Conservation (phyloP, 2,329 filamentous ascomycete genomes). For the Arthrobotrys entomopaga region DNA sequence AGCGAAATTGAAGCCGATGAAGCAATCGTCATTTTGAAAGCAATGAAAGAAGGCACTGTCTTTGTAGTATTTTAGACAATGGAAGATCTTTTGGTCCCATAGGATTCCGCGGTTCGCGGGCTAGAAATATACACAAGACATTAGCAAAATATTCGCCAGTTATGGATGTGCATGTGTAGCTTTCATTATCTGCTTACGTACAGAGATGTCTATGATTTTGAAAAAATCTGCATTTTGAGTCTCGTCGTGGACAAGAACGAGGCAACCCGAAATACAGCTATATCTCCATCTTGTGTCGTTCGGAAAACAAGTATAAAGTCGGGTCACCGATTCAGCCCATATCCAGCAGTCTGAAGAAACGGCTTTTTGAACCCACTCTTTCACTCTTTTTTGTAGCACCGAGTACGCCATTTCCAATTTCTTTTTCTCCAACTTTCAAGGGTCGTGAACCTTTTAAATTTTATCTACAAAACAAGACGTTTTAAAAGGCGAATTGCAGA, state of each 20-base stretch:
- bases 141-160: background rate
- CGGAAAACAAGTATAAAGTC: background rate
- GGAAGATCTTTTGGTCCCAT: slow-evolving; percentile 98
- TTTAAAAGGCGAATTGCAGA: too few relatives aligned
- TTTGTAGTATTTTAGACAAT: slow-evolving; percentile 92
- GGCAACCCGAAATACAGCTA: background rate
- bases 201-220: slow-evolving; percentile 9
- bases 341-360: background rate
- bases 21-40: slow-evolving; percentile 91
- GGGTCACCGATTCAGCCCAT: background rate
- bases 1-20: slow-evolving; percentile 87
- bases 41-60: slow-evolving; percentile 97
- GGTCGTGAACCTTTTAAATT: too few relatives aligned
- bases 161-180: background rate
- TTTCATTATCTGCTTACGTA: background rate
- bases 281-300: background rate
- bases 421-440: too few relatives aligned
- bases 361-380: background rate
- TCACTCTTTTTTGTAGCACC: background rate
- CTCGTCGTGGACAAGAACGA: background rate
- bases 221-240: background rate
- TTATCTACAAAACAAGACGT: too few relatives aligned
- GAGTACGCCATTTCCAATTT: background rate
- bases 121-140: background rate
- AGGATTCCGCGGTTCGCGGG: slow-evolving; percentile 77